A percentile compares a stretch with the other conserved stretches of the same genome.
Evolutionary conservation across 2,329 filamentous ascomycete species (phyloP).

Genomic region (Colletotrichum godetiae): DNA sequence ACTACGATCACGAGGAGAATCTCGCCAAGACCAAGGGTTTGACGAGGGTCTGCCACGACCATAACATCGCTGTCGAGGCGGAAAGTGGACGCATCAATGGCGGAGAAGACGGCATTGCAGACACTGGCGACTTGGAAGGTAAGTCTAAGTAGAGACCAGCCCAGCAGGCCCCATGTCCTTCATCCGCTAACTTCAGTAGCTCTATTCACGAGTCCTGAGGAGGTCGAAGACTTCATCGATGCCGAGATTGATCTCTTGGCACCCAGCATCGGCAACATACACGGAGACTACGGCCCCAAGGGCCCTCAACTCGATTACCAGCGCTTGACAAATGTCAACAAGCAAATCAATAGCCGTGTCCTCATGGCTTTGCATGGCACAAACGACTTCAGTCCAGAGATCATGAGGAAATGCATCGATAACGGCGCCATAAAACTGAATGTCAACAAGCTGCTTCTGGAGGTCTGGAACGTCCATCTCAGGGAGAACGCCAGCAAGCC

Average conservation of each 20-base stretch:
- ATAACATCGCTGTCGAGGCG: slow-evolving; percentile 74
- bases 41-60: slow-evolving; percentile 69
- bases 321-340: slow-evolving; percentile 54
- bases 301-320: slow-evolving; percentile 73
- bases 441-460: slow-evolving; percentile 33
- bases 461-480: slow-evolving; percentile 22
- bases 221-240: slow-evolving; percentile 76
- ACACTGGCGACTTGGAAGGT: slow-evolving; percentile 61
- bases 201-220: slow-evolving; percentile 72
- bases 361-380: slow-evolving; percentile 40
- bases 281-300: slow-evolving; percentile 76
- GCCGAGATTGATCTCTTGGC: slow-evolving; percentile 81
- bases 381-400: slow-evolving; percentile 37
- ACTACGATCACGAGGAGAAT: slow-evolving; percentile 78
- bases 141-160: slow-evolving; percentile 3
- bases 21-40: slow-evolving; percentile 70
- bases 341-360: slow-evolving; percentile 17
- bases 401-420: slow-evolving; percentile 35
- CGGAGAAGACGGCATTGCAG: slow-evolving; percentile 78
- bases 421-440: slow-evolving; percentile 37
- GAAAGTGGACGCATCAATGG: slow-evolving; percentile 73
- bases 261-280: slow-evolving; percentile 81
- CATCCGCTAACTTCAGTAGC: background rate
- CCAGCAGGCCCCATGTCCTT: background rate
- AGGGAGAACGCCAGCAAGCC: slow-evolving; percentile 38